phyloP scores from a whole-genome alignment of 1,139 yeast genomes.

The Taphrina betulina region DNA sequence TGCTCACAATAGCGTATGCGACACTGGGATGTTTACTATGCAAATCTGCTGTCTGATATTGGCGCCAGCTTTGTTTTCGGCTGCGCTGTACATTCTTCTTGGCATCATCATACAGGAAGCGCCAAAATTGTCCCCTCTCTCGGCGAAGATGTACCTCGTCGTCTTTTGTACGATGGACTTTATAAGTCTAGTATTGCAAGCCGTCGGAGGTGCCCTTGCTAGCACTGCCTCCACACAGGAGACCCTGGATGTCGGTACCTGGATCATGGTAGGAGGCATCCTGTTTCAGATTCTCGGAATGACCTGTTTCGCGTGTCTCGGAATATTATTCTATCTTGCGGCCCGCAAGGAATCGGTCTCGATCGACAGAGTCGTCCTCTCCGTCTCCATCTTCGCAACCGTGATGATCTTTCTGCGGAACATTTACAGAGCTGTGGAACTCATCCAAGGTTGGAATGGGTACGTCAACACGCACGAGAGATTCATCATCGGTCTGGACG shows the following conservation, averaged over 20 bases:
- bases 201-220: conserved; percentile 67
- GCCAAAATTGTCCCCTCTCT: conserved; percentile 10
- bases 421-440: conserved; percentile 75
- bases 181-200: conserved; percentile 43
- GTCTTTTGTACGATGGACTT: conserved; percentile 28
- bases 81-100: conserved; percentile 54
- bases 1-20: conserved; percentile 47
- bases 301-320: conserved; percentile 60
- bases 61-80: conserved; percentile 89
- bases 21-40: conserved; percentile 53
- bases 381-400: conserved; percentile 46
- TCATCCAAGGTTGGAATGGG: conserved; percentile 76
- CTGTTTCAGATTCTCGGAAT: conserved; percentile 75
- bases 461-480: conserved; percentile 67
- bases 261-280: conserved; percentile 80
- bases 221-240: conserved; percentile 52
- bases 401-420: conserved; percentile 68
- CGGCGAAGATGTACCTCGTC: conserved; percentile 20
- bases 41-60: conserved; percentile 72
- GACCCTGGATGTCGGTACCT: conserved; percentile 56
- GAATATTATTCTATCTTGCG: conserved; percentile 55
- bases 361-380: neutral
- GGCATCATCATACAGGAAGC: conserved; percentile 13
- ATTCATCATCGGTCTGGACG: conserved; percentile 74
- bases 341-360: conserved; percentile 46